Percentiles rank a stretch among this genome's conserved stretches.
Conservation (phyloP, 2,329 filamentous ascomycete genomes). For the Shiraia bambusicola region DNA sequence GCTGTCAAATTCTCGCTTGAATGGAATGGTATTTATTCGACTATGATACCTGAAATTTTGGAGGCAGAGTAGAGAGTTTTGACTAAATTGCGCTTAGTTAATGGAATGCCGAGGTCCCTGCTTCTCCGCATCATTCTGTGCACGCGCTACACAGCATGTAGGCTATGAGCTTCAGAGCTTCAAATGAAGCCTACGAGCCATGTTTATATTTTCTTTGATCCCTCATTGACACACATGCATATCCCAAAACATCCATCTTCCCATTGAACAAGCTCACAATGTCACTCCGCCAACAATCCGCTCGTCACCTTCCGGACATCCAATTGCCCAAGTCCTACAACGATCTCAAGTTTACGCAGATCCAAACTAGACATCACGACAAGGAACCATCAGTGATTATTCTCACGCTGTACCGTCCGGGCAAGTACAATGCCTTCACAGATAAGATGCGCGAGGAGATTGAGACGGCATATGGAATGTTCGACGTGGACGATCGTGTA, state of each 20-base stretch:
- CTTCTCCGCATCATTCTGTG: slow-evolving; percentile 6
- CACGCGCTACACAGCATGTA: slow-evolving; percentile 2
- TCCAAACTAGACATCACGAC: slow-evolving; percentile 46
- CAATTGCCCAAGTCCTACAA: slow-evolving; percentile 33
- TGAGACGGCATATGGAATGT: slow-evolving; percentile 53
- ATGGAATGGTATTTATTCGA: too few species aligned
- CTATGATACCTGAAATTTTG: too few species aligned
- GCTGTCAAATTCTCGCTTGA: too few species aligned
- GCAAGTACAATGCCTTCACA: slow-evolving; percentile 70
- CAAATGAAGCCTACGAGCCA: slow-evolving; percentile 1
- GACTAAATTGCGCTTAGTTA: too few species aligned
- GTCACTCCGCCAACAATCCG: slow-evolving; percentile 14
- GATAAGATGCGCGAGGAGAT: slow-evolving; percentile 64
- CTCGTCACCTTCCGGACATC: slow-evolving; percentile 35
- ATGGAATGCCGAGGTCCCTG: slow-evolving; percentile 2
- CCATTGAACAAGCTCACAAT: slow-evolving; percentile 3
- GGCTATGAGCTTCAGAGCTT: slow-evolving; percentile 3
- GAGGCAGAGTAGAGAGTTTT: too few species aligned
- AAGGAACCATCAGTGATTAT: slow-evolving; percentile 59
- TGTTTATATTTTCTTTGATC: neutral
- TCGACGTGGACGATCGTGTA: slow-evolving; percentile 58
- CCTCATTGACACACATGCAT: neutral
- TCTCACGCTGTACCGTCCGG: slow-evolving; percentile 64
- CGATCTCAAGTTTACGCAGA: slow-evolving; percentile 44
- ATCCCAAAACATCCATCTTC: neutral